Percentiles rank a stretch among this genome's conserved stretches.
Conservation (phyloP, 768 basidiomycete genomes). For the Erythrobasidium yunnanense region DNA sequence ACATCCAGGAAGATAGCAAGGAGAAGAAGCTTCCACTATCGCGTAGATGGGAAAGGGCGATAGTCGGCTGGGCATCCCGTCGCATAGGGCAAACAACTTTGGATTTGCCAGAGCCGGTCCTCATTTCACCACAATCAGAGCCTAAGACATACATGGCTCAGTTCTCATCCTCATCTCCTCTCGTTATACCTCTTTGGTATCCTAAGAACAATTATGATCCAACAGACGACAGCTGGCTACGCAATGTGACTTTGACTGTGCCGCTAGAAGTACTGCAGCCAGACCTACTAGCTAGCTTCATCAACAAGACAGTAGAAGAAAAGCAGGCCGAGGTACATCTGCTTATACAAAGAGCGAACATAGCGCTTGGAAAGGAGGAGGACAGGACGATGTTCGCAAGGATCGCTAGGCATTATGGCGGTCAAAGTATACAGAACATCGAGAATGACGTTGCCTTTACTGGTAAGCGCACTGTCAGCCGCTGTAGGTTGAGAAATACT, state of each 20-base stretch:
- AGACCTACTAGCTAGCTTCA: conserved; percentile 2
- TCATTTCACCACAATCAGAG: background rate
- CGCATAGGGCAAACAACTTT: background rate
- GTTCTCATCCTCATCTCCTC: background rate
- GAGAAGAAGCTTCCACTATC: background rate
- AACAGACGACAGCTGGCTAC: conserved; percentile 1
- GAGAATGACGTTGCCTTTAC: conserved; percentile 1
- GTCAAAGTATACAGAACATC: background rate
- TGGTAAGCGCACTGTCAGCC: background rate
- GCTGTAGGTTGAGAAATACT: background rate
- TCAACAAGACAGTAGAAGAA: conserved; percentile 2
- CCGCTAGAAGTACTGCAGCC: conserved; percentile 12
- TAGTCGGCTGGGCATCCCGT: conserved; percentile 14
- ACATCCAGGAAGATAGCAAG: background rate
- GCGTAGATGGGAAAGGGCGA: background rate
- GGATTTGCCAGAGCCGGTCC: conserved; percentile 11
- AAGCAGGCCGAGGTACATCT: background rate
- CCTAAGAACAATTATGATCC: conserved; percentile 14
- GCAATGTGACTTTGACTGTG: background rate
- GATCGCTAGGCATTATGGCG: background rate
- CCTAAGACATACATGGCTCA: background rate
- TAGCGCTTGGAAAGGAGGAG: conserved; percentile 2
- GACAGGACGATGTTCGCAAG: background rate
- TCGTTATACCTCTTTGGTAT: conserved; percentile 6
- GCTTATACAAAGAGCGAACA: background rate